These are phyloP conservation scores for Monilinia fructicola DNA, from an alignment of 2,329 filamentous ascomycete genomes.

Conservation along the genomic window DNA sequence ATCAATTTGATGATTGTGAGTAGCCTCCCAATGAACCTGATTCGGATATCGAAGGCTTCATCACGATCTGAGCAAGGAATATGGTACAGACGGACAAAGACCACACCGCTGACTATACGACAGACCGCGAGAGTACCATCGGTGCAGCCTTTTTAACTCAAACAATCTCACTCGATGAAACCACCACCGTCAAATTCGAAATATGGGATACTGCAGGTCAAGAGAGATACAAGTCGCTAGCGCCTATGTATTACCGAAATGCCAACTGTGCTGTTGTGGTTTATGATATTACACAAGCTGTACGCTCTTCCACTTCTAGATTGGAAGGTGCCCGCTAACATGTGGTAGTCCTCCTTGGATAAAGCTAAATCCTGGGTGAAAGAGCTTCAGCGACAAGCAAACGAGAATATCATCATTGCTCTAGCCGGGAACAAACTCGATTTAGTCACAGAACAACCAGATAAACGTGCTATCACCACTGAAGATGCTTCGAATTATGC, in stretches of 20 bases:
- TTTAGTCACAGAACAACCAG: slow-evolving; percentile 88
- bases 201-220: slow-evolving; percentile 99
- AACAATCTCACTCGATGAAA: slow-evolving; percentile 97
- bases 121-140: slow-evolving; percentile 39
- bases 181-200: slow-evolving; percentile 98
- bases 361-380: slow-evolving; percentile 99
- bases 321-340: background rate
- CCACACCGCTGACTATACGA: slow-evolving; percentile 4
- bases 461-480: slow-evolving; percentile 88
- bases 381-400: slow-evolving; percentile 96
- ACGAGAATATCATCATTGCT: slow-evolving; percentile 99
- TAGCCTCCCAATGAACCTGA: slow-evolving; percentile 3
- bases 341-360: slow-evolving; percentile 79
- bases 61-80: background rate
- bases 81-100: slow-evolving; percentile 1
- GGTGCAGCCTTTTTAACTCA: slow-evolving; percentile 96
- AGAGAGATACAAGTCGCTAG: slow-evolving; percentile 97
- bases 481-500: slow-evolving; percentile 95
- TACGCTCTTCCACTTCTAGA: slow-evolving; percentile 46
- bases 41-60: background rate
- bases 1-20: slow-evolving; percentile 85
- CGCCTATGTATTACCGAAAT: slow-evolving; percentile 99
- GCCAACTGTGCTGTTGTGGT: slow-evolving; percentile 99
- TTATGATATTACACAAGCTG: slow-evolving; percentile 98
- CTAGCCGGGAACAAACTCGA: slow-evolving; percentile 98